Conservation (phyloP, 768 basidiomycete genomes). For the Tylopilus plumbeoviolaceoides region DNA sequence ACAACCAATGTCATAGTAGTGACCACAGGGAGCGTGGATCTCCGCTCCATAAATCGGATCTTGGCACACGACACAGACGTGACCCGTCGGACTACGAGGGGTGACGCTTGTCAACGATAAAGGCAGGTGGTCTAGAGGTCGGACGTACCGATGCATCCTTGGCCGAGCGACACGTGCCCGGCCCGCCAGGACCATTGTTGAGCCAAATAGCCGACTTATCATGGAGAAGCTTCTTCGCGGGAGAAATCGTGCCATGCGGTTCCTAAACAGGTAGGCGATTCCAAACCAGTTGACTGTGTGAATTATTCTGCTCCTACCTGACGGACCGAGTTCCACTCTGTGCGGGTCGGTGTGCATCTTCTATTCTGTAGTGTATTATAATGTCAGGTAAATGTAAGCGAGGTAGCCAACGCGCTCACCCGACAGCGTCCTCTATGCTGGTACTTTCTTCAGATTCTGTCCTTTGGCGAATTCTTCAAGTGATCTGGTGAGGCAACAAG, state of each 20-base stretch:
- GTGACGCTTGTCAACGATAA: background rate
- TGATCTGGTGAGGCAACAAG: background rate
- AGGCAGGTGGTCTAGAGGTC: background rate
- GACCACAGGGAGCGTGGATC: slow-evolving; percentile 32
- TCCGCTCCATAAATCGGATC: slow-evolving; percentile 28
- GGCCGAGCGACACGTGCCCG: background rate
- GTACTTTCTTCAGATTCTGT: background rate
- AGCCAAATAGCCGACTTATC: background rate
- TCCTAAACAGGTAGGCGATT: background rate
- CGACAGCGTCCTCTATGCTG: background rate
- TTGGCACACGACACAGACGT: slow-evolving; percentile 34
- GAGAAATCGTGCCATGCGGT: background rate
- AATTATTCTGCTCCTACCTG: background rate
- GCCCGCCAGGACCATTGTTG: background rate
- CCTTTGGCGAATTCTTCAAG: background rate
- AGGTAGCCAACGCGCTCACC: background rate
- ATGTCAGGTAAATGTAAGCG: background rate
- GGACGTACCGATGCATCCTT: slow-evolving; percentile 10
- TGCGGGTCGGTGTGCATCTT: background rate
- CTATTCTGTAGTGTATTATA: background rate
- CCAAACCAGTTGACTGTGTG: background rate
- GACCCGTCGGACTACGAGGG: slow-evolving; percentile 15
- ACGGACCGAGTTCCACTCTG: background rate
- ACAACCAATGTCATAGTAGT: slow-evolving; percentile 35
- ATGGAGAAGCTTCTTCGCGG: slow-evolving; percentile 8